A percentile compares a stretch with the other conserved stretches of the same genome.
These are phyloP conservation scores for Mycena haematopus DNA, from an alignment of 768 basidiomycete species.

Conservation along the genomic window DNA sequence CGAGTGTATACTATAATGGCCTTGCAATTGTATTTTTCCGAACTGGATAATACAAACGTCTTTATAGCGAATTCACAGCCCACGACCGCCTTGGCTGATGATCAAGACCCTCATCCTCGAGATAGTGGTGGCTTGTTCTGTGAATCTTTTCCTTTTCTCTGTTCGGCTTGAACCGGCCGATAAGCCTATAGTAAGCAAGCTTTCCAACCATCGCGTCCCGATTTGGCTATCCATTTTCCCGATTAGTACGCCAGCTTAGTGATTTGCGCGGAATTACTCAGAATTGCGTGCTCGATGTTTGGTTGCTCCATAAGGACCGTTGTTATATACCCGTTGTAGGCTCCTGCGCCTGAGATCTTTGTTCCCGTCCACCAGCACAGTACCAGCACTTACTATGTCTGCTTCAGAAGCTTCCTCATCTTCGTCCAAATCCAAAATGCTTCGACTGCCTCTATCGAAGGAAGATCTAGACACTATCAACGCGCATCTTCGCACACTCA, in stretches of 20 bases:
- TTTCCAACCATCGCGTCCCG: neutral
- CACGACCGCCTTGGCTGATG: no score
- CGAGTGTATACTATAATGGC: neutral
- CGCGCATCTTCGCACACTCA: constrained; percentile 67
- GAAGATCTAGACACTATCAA: constrained; percentile 76
- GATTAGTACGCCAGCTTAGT: constrained; percentile 1
- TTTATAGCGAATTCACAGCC: no score
- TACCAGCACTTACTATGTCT: neutral
- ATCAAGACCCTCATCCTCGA: no score
- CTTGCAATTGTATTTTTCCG: neutral
- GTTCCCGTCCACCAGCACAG: constrained; percentile 6
- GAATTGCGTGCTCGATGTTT: constrained; percentile 16
- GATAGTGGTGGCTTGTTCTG: neutral
- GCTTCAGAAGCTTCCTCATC: neutral
- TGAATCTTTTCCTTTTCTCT: no score
- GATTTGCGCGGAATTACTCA: neutral
- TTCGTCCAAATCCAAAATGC: constrained; percentile 36
- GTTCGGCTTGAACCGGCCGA: no score
- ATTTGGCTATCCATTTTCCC: constrained; percentile 14
- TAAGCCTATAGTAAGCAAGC: no score
- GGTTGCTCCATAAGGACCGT: constrained; percentile 1
- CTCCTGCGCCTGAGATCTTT: constrained; percentile 23
- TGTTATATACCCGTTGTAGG: constrained; percentile 7
- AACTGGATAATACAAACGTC: no score
- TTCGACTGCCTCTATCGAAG: constrained; percentile 62